phyloP scores from a whole-genome alignment of 2,329 filamentous ascomycete genomes.

The Pseudogymnoascus sp. region DNA sequence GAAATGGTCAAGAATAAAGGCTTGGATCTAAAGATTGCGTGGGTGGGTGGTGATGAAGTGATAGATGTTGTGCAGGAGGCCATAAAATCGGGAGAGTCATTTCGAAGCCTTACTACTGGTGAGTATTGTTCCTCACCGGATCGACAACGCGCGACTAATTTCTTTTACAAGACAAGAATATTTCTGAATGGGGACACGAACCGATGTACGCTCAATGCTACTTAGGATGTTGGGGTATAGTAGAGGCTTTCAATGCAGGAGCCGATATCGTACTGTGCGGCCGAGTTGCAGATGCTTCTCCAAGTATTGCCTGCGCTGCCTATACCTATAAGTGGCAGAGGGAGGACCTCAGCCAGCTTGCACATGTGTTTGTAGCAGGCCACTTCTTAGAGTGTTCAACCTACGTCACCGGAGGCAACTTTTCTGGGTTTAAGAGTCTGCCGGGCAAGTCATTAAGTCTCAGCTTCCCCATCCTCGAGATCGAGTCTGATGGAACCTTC shows the following conservation, averaged over 20 bases:
- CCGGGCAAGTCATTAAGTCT: conserved; percentile 19
- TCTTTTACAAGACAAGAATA: neutral
- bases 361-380: conserved; percentile 33
- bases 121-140: neutral
- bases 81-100: conserved; percentile 12
- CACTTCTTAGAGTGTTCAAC: conserved; percentile 29
- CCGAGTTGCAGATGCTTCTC: conserved; percentile 38
- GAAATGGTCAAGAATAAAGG: conserved; percentile 2
- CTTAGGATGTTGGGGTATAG: conserved; percentile 36
- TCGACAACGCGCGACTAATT: neutral
- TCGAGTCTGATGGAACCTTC: conserved; percentile 13
- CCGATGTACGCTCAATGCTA: conserved; percentile 24
- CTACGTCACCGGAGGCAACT: conserved; percentile 24
- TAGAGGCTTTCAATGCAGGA: conserved; percentile 22
- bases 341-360: conserved; percentile 33
- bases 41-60: conserved; percentile 33
- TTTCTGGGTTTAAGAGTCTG: conserved; percentile 25
- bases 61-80: conserved; percentile 11
- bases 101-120: conserved; percentile 13
- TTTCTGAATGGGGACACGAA: conserved; percentile 10
- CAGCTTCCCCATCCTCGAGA: conserved; percentile 17
- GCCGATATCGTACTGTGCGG: conserved; percentile 41
- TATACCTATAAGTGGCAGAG: conserved; percentile 40
- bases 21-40: conserved; percentile 30
- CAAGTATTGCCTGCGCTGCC: conserved; percentile 36